phyloP scores from a whole-genome alignment of 805 yeast species.

The Ogataea paraovalis region DNA sequence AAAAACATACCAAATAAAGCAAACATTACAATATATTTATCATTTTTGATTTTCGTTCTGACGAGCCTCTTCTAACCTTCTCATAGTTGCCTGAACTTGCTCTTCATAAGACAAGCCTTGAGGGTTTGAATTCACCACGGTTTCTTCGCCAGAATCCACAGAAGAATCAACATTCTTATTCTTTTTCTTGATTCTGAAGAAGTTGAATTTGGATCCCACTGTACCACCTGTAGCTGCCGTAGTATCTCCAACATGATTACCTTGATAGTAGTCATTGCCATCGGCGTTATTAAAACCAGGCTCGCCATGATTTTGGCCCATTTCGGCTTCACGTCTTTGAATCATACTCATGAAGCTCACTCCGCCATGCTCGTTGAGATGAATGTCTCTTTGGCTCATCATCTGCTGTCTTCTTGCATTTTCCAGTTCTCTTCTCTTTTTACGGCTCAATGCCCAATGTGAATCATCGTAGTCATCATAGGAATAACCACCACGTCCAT shows the following conservation, averaged over 20 bases:
- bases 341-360: conserved; percentile 12
- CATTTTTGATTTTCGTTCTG: neutral
- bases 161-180: neutral
- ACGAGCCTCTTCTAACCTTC: conserved; percentile 1
- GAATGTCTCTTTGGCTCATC: neutral
- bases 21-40: neutral
- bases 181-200: conserved; percentile 1
- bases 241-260: conserved; percentile 1
- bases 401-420: neutral
- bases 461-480: neutral
- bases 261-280: neutral
- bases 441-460: conserved; percentile 7
- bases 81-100: conserved; percentile 5
- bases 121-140: neutral
- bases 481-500: conserved; percentile 1
- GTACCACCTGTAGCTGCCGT: conserved; percentile 1
- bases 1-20: neutral
- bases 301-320: conserved; percentile 1
- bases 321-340: conserved; percentile 5
- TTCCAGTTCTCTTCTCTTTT: conserved; percentile 7
- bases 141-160: neutral
- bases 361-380: conserved; percentile 7
- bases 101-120: conserved; percentile 1
- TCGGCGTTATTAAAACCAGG: conserved; percentile 1
- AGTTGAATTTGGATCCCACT: conserved; percentile 1